Evolutionary conservation across 192 early-diverging fungal genomes (phyloP).

Genomic region (Nowakowskiella sp.): DNA sequence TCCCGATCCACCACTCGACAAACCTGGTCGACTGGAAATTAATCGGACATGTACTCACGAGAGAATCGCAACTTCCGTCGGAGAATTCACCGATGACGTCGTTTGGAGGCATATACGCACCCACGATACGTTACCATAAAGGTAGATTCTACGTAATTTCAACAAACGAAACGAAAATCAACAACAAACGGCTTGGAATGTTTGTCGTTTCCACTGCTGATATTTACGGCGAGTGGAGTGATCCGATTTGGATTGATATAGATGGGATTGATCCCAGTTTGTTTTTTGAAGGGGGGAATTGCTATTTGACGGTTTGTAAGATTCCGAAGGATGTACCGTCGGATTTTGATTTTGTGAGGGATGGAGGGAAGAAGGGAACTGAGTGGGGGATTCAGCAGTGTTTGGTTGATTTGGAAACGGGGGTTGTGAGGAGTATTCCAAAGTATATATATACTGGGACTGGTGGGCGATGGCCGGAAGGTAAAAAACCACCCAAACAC

Average conservation of each 20-base stretch:
- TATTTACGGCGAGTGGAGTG: slow-evolving; percentile 14
- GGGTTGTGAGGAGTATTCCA: background rate
- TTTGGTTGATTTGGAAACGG: slow-evolving; percentile 13
- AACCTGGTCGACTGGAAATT: slow-evolving; percentile 14
- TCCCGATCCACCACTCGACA: slow-evolving; percentile 14
- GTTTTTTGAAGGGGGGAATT: slow-evolving; percentile 14
- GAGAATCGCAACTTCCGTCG: slow-evolving; percentile 3
- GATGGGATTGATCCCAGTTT: slow-evolving; percentile 12
- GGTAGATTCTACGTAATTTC: slow-evolving; percentile 15
- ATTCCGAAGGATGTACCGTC: background rate
- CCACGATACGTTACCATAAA: slow-evolving; percentile 7
- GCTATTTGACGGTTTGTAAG: slow-evolving; percentile 2
- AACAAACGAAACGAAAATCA: background rate
- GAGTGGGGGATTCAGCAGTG: slow-evolving; percentile 14
- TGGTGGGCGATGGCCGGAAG: slow-evolving; percentile 6
- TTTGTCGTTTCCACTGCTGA: slow-evolving; percentile 13
- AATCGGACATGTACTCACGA: slow-evolving; percentile 7
- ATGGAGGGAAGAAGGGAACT: background rate
- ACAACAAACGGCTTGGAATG: slow-evolving; percentile 1
- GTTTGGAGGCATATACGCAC: slow-evolving; percentile 10
- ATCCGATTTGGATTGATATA: slow-evolving; percentile 10
- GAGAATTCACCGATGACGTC: background rate
- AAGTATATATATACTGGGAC: slow-evolving; percentile 1
- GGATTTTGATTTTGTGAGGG: background rate
- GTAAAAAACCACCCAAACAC: slow-evolving; percentile 7